phyloP scores from a whole-genome alignment of 306 rosid genomes.

The Lagenaria siceraria region DNA sequence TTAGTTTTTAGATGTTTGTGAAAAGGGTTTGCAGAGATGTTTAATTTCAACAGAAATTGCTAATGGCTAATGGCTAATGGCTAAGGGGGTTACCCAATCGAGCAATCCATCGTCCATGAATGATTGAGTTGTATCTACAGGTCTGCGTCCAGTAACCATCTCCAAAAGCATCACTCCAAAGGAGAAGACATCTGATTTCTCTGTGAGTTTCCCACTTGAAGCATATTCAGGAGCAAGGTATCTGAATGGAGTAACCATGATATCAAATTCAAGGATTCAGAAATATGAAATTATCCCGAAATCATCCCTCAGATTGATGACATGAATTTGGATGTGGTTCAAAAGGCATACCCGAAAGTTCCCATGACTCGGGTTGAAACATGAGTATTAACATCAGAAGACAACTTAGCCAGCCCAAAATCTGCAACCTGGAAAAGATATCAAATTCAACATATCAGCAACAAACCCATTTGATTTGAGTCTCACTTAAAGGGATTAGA shows the following conservation, averaged over 20 bases:
- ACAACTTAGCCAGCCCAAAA: conserved; percentile 85
- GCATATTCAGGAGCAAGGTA: conserved; percentile 99
- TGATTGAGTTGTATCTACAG: conserved; percentile 57
- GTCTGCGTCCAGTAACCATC: conserved; percentile 75
- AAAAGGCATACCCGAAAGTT: conserved; percentile 68
- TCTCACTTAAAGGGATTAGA: neutral
- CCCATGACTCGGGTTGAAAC: conserved; percentile 99
- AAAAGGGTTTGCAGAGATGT: neutral
- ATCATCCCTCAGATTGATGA: neutral
- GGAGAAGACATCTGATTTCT: conserved; percentile 94
- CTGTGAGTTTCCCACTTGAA: conserved; percentile 86
- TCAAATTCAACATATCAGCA: neutral
- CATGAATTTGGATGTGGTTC: neutral
- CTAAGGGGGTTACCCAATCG: conserved; percentile 69
- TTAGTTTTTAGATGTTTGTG: neutral
- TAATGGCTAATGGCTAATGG: neutral
- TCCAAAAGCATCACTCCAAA: conserved; percentile 91
- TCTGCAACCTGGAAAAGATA: conserved; percentile 67
- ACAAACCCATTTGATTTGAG: neutral
- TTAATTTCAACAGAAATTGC: neutral
- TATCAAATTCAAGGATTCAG: neutral
- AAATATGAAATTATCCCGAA: neutral
- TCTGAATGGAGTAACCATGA: conserved; percentile 19
- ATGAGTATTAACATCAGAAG: conserved; percentile 78
- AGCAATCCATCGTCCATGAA: conserved; percentile 85